A percentile compares a stretch with the other conserved stretches of the same genome.
Evolutionary conservation across 495 filamentous ascomycete species (phyloP).

Genomic region (Penicillium manginii): DNA sequence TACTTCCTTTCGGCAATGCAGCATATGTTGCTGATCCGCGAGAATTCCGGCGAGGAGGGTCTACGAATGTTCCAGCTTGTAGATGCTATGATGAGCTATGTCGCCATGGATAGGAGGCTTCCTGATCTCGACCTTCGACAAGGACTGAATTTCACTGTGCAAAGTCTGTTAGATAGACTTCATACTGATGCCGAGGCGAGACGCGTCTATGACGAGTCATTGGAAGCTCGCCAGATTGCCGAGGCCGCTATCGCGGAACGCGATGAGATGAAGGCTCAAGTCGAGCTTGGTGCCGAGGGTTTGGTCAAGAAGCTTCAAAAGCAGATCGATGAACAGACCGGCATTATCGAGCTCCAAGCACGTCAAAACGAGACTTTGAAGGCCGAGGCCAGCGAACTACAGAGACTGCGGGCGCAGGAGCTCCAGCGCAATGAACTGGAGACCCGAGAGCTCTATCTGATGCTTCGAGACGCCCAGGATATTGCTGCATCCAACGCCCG

Average conservation of each 20-base stretch:
- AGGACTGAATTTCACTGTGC: constrained; percentile 95
- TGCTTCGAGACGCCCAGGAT: constrained; percentile 97
- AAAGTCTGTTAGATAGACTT: constrained; percentile 89
- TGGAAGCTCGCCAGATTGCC: constrained; percentile 86
- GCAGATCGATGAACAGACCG: constrained; percentile 87
- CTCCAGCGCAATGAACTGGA: constrained; percentile 94
- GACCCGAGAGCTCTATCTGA: constrained; percentile 94
- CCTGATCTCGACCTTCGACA: constrained; percentile 98
- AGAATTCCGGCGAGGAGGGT: constrained; percentile 90
- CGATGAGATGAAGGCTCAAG: constrained; percentile 92
- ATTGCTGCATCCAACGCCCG: constrained; percentile 85
- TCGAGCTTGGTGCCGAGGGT: constrained; percentile 92
- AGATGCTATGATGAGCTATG: constrained; percentile 96
- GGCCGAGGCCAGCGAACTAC: constrained; percentile 84
- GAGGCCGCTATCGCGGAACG: constrained; percentile 94
- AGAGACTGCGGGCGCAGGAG: constrained; percentile 85
- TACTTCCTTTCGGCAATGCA: constrained; percentile 96
- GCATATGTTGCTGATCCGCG: constrained; percentile 90
- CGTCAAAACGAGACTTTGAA: constrained; percentile 86
- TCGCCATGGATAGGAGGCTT: constrained; percentile 94
- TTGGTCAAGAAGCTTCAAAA: constrained; percentile 90
- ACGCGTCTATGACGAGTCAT: constrained; percentile 85
- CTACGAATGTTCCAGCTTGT: constrained; percentile 97
- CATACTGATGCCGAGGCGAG: constrained; percentile 96
- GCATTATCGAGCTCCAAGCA: constrained; percentile 84